Conservation (phyloP, 208 protist species). For the Leishmania turanica region DNA sequence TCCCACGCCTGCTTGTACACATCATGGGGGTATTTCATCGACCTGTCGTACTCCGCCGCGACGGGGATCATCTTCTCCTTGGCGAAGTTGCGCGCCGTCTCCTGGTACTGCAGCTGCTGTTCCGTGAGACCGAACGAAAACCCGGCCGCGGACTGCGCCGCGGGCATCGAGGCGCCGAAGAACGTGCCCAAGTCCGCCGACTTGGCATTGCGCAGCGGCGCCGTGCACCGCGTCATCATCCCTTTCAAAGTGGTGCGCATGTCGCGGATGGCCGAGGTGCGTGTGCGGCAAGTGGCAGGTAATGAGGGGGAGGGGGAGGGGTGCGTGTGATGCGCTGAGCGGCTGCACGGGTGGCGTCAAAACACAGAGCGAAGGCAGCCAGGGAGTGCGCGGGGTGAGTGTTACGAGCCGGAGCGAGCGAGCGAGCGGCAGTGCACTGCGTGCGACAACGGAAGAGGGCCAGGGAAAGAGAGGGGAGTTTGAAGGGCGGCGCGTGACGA, state of each 20-base stretch:
- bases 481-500: background rate
- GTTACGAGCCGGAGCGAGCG: background rate
- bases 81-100: constrained; percentile 79
- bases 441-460: background rate
- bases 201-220: constrained; percentile 22
- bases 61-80: constrained; percentile 74
- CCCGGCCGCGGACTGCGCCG: constrained; percentile 29
- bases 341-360: background rate
- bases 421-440: background rate
- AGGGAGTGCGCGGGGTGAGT: background rate
- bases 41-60: constrained; percentile 74
- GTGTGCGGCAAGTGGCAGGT: background rate
- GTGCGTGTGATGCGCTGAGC: background rate
- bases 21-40: constrained; percentile 71
- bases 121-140: constrained; percentile 81
- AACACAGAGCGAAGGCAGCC: background rate
- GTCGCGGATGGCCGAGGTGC: background rate
- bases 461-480: background rate
- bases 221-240: constrained; percentile 7
- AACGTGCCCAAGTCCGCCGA: constrained; percentile 12
- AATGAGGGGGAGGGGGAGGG: background rate
- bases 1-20: constrained; percentile 87
- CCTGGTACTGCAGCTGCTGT: constrained; percentile 75
- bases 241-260: background rate
- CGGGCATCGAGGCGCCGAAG: constrained; percentile 36